These are phyloP conservation scores for Acacia crassicarpa DNA, from an alignment of 306 rosid species.

Conservation along the genomic window DNA sequence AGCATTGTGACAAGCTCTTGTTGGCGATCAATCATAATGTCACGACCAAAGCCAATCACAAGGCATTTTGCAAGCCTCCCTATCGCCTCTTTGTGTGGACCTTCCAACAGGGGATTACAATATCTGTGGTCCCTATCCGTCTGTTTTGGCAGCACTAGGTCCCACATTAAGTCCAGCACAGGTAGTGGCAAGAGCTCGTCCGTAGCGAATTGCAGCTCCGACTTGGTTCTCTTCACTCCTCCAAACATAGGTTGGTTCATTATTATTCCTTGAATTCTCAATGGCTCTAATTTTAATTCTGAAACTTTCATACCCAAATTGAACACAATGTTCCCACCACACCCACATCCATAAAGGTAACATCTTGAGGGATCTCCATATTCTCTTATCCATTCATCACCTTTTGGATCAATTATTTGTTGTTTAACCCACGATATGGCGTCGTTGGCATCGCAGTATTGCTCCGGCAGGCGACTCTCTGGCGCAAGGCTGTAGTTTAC, in stretches of 20 bases:
- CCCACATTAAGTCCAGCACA: constrained; percentile 73
- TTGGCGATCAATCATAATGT: constrained; percentile 65
- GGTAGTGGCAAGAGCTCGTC: constrained; percentile 59
- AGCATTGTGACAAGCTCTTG: constrained; percentile 61
- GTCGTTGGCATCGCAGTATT: constrained; percentile 43
- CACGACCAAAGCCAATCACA: constrained; percentile 64
- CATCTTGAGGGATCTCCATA: constrained; percentile 67
- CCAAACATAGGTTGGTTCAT: constrained; percentile 83
- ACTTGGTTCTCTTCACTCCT: constrained; percentile 47
- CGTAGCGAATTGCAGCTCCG: constrained; percentile 57
- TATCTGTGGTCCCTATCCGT: constrained; percentile 59
- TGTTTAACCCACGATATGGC: constrained; percentile 49
- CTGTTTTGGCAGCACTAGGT: constrained; percentile 45
- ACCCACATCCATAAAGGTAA: constrained; percentile 52
- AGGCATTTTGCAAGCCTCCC: constrained; percentile 40
- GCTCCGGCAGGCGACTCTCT: constrained; percentile 50
- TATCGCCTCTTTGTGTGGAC: constrained; percentile 39
- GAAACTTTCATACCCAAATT: constrained; percentile 19
- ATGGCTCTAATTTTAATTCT: constrained; percentile 28
- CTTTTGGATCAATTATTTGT: constrained; percentile 32
- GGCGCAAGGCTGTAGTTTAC: constrained; percentile 49
- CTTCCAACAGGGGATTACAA: constrained; percentile 60
- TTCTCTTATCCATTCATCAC: constrained; percentile 62
- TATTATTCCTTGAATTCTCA: constrained; percentile 52
- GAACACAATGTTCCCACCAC: constrained; percentile 65